Base-by-base conservation (phyloP, 176 grass and related monocot species). In the Eragrostis nindensis region DNA sequence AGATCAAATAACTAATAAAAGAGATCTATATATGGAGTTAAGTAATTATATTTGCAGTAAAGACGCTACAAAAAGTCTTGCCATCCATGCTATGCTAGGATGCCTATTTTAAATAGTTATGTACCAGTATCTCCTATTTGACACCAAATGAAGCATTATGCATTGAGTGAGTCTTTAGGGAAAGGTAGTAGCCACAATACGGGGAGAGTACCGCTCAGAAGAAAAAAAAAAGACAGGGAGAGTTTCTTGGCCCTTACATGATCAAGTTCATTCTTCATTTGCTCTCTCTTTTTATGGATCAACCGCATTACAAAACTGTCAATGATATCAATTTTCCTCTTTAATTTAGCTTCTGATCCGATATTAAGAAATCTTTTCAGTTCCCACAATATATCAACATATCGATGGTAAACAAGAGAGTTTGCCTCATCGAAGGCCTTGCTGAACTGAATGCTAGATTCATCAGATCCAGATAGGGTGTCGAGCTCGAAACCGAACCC, bases 291-390 rank as follows among this genome's bases (percentile, higher is more conserved):
- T 62, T 49, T 67, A 7, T 69, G 65, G 40, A 97, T 93, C 72
- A 97, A 3, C 7, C 77, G 16, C 87, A 89, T 91, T 40, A 97
- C 86, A 29, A 97, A 97, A 12, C 89, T 53, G 30, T 93, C 86
- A 10, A 93, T 82, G 30, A 87, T 76, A 70, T 83, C 18, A 38
- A 97, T 70, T 4, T 76, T 85, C 54, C 14, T 87, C 27, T 74
- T 93, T 19, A 93, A 73, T 63, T 63, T 84, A 7, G 88, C 88
- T 84, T 97, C 94, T 49, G 73, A 83, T 72, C 94, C 94, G 2
- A 97, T 78, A 70, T 93, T 89, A 43, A 93, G 63, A 63, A 76
- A 71, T 19, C 77, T 75, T 85, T 89, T 97, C 46, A 91, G 29
- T 11, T 80, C 69, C 94, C 94, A 97, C 36, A 88, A 80, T 52